Percentiles rank a stretch among this genome's conserved stretches.
Conservation (phyloP, 1,284 basidiomycete species). For the Cystobasidiaceae sp. region DNA sequence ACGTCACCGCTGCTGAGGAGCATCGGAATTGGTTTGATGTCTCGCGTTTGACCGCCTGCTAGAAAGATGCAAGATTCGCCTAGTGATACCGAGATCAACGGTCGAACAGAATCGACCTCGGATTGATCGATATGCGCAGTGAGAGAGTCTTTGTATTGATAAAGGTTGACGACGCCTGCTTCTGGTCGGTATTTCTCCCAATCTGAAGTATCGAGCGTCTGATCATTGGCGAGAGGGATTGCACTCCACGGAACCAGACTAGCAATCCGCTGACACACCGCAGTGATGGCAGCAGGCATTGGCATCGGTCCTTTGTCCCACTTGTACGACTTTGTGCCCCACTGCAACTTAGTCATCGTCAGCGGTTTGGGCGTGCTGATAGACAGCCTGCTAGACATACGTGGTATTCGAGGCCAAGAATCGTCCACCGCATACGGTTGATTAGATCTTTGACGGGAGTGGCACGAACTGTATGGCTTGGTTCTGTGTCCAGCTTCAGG, state of each 20-base stretch:
- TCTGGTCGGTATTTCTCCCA: slow-evolving; percentile 51
- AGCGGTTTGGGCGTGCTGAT: too few species aligned
- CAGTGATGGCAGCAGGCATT: slow-evolving; percentile 11
- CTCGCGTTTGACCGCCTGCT: slow-evolving; percentile 72
- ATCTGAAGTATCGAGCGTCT: slow-evolving; percentile 2
- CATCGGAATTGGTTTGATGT: slow-evolving; percentile 68
- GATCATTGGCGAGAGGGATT: not conserved
- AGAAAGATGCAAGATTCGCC: slow-evolving; percentile 82
- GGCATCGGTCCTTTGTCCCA: slow-evolving; percentile 27
- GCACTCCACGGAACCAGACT: slow-evolving; percentile 1
- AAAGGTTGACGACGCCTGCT: slow-evolving; percentile 86
- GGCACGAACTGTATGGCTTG: slow-evolving; percentile 17
- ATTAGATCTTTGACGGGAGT: slow-evolving; percentile 32
- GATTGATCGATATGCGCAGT: slow-evolving; percentile 92
- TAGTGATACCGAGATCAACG: slow-evolving; percentile 85
- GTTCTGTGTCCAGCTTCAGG: slow-evolving; percentile 1
- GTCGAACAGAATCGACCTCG: slow-evolving; percentile 76
- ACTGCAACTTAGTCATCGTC: not conserved
- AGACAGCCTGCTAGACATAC: slow-evolving; percentile 38
- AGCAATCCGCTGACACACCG: not conserved
- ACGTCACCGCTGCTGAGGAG: slow-evolving; percentile 80
- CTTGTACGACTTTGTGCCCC: slow-evolving; percentile 32
- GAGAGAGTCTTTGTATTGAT: slow-evolving; percentile 59
- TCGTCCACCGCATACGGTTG: slow-evolving; percentile 69
- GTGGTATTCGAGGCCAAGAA: slow-evolving; percentile 80